Evolutionary conservation across 2,329 filamentous ascomycete genomes (phyloP), one percentile per base, ranked within the genome.

Genomic region (Colletotrichum sp.): DNA sequence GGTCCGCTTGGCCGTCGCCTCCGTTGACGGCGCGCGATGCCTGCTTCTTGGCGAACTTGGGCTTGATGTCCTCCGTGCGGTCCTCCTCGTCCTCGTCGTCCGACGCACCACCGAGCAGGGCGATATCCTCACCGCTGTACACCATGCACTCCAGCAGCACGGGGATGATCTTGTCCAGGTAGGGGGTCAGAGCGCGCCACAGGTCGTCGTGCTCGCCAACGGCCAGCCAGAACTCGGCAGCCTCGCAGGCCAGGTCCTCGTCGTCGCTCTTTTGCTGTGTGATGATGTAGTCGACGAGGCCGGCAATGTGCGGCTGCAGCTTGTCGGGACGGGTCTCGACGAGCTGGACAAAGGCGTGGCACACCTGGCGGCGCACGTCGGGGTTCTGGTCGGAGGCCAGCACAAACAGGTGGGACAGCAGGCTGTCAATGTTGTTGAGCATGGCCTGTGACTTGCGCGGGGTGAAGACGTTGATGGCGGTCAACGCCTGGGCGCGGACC

Each of bases 171-270:
- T 94, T 95, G 78, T 91, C 86, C 72, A 99, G 91, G 82, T 95
- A 95, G 0, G 96, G 96, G 10, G 90, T 92, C 61, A 99, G 88
- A 1, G 92, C 90, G 79, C 92, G 90, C 87, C 95, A 95, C 69
- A 99, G 87, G 75, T 94, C 91, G 57, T 94, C 91, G 82, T 98
- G 95, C 83, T 98, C 97, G 76, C 96, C 96, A 24, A 98, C 93
- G 52, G 95, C 95, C 60, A 99, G 91, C 96, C 98, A 99, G 82
- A 99, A 99, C 84, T 99, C 97, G 7, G 97, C 96, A 10, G 97
- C 97, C 83, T 99, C 97, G 78, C 98, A 93, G 48, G 96, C 96
- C 74, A 99, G 89, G 57, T 99, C 96, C 71, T 96, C 93, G 78
- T 99, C 96, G 30, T 96, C 93, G 78, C 93, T 94, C 83, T 94